Conservation (phyloP, 768 basidiomycete genomes). For the Mycena rebaudengoi region DNA sequence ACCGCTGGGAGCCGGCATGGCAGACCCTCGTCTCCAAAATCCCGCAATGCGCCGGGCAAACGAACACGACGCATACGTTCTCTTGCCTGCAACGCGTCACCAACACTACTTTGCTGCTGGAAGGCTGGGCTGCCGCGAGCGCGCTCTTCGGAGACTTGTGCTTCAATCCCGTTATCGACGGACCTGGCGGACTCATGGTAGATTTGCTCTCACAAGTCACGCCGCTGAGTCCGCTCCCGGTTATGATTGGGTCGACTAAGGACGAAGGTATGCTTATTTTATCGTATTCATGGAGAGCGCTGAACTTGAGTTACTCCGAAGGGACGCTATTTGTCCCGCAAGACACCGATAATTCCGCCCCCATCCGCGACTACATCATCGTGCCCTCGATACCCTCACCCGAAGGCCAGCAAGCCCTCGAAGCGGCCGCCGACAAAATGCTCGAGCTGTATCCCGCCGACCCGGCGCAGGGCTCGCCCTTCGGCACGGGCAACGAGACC, state of each 20-base stretch:
- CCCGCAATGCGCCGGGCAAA: background rate
- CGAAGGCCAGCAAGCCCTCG: conserved; percentile 29
- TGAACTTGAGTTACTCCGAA: conserved; percentile 16
- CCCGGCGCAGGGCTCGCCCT: conserved; percentile 55
- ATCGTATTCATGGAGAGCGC: background rate
- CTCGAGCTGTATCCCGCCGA: conserved; percentile 51
- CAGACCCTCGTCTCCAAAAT: background rate
- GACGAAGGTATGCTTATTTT: conserved; percentile 54
- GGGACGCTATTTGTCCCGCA: conserved; percentile 46
- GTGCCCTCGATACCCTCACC: conserved; percentile 39
- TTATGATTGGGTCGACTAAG: conserved; percentile 53
- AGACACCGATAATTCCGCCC: conserved; percentile 30
- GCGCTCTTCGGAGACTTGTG: conserved; percentile 31
- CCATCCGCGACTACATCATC: conserved; percentile 38
- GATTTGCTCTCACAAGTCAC: conserved; percentile 47
- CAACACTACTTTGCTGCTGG: conserved; percentile 24
- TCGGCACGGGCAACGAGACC: conserved; percentile 52
- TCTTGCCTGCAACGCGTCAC: conserved; percentile 17
- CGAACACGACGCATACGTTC: background rate
- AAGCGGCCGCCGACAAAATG: conserved; percentile 33
- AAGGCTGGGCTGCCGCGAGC: conserved; percentile 13
- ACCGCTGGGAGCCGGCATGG: background rate
- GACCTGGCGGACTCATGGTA: conserved; percentile 47
- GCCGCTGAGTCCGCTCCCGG: conserved; percentile 43
- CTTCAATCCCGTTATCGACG: conserved; percentile 53